Conservation (phyloP, 768 basidiomycete genomes). For the Serpula lacrymans region DNA sequence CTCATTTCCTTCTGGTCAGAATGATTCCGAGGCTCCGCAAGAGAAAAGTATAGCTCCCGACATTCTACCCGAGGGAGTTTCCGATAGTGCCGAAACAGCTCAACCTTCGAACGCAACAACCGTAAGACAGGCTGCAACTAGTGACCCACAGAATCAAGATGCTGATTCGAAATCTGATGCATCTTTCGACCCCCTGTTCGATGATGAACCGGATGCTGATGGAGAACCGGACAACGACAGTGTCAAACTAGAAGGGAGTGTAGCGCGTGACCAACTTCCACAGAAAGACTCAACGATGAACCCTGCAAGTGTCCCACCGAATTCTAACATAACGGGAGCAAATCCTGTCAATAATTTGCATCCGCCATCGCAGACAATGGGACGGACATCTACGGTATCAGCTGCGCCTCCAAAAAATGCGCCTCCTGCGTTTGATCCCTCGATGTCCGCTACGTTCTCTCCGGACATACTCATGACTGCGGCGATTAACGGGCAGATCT, state of each 20-base stretch:
- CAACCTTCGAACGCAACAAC: constrained; percentile 15
- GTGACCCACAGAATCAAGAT: constrained; percentile 28
- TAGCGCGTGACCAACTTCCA: constrained; percentile 12
- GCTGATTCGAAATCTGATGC: constrained; percentile 72
- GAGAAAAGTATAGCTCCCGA: too few species aligned
- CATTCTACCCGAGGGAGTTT: too few species aligned
- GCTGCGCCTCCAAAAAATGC: constrained; percentile 69
- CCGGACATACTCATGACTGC: constrained; percentile 85
- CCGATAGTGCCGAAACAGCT: constrained; percentile 21
- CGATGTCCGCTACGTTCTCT: constrained; percentile 63
- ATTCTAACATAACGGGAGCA: constrained; percentile 27
- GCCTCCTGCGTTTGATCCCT: constrained; percentile 66
- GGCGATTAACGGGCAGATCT: constrained; percentile 87
- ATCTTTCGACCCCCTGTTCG: constrained; percentile 88
- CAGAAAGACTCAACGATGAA: constrained; percentile 14
- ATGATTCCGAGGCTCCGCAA: constrained; percentile 13
- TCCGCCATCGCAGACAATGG: constrained; percentile 18
- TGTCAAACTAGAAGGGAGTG: constrained; percentile 12
- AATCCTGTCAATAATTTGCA: constrained; percentile 16
- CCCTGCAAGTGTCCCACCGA: constrained; percentile 12
- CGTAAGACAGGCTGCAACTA: constrained; percentile 20
- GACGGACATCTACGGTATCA: constrained; percentile 28
- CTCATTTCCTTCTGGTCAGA: constrained; percentile 13
- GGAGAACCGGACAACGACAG: constrained; percentile 34
- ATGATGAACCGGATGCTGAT: constrained; percentile 72